These are phyloP conservation scores for Talaromyces sp. DNA, from an alignment of 2,329 filamentous ascomycete species.

Conservation along the genomic window DNA sequence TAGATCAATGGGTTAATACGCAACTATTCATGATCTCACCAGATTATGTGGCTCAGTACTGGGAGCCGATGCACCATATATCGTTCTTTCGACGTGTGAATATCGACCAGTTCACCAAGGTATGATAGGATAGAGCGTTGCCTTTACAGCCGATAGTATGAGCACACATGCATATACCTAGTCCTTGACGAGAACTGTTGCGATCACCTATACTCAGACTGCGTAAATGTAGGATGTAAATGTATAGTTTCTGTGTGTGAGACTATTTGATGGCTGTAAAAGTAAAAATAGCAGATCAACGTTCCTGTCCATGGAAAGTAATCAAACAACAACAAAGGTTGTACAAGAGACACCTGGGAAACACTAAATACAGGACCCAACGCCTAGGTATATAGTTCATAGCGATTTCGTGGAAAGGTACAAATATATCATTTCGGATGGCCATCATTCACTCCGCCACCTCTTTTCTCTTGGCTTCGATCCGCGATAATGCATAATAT, in stretches of 20 bases:
- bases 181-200: not conserved
- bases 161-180: not conserved
- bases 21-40: constrained; percentile 73
- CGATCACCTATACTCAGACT: not conserved
- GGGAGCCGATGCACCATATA: constrained; percentile 54
- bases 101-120: constrained; percentile 35
- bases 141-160: not conserved
- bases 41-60: constrained; percentile 75
- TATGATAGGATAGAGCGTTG: not conserved
- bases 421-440: not conserved
- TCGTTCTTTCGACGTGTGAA: constrained; percentile 43
- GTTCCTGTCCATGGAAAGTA: not conserved
- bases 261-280: not conserved
- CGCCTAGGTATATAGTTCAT: constrained; percentile 9
- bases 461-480: not conserved
- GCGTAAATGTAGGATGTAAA: not conserved
- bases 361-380: not conserved
- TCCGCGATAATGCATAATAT: not conserved
- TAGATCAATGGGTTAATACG: constrained; percentile 69
- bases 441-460: too few species aligned
- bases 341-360: not conserved
- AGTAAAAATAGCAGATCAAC: not conserved
- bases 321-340: not conserved
- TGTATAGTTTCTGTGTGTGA: not conserved
- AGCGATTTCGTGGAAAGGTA: not conserved